Evolutionary conservation across 2,329 filamentous ascomycete genomes (phyloP), one percentile per base, ranked within the genome.

Genomic region (Parastagonospora avenae): DNA sequence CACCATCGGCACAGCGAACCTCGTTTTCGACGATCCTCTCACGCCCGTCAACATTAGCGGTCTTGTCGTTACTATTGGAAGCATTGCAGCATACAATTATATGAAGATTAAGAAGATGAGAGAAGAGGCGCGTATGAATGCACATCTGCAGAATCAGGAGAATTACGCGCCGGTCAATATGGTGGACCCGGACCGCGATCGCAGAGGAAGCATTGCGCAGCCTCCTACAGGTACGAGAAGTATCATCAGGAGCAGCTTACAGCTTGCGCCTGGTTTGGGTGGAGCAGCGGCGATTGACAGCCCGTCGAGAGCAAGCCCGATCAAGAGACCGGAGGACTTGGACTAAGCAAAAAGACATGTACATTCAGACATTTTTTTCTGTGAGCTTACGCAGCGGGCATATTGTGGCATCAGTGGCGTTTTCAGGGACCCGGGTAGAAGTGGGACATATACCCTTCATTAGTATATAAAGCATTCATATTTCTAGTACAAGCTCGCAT

Each of bases 51-150:
- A 99, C 72, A 79, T 97, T 8, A 83, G 89, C 12, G 94, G 94
- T 7, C 79, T 99, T 10, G 69, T 95, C n/a, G 86, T 96, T 42
- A 99, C 94, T 0, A 90, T 97, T 61, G 79, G 82, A 36, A 92
- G 91, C 58, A 99, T 99, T 57, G 86, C 80, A 4, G 85, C 87
- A 11, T 99, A 99, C 76, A 99, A 99, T 69, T 97, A 90, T 70
- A 87, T 97, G 74, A 97, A 99, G 74, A 91, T 97, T 57, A 82
- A 80, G 42, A 91, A 90, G 74, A 97, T 99, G 94, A 84, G 90
- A 40, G 77, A 83, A 47, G 90, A 96, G 10, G 91, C 92, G 1
- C 72, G 74, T 15, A 75, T 78, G 58, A 76, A 80, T 44, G 77
- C 73, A 15, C 77, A 79, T 46, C 50, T 75, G 24, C 63, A 70